Evolutionary conservation across 805 yeast genomes (phyloP), one percentile per base, ranked within the genome.

Genomic region (Wickerhamomyces rabaulensis): DNA sequence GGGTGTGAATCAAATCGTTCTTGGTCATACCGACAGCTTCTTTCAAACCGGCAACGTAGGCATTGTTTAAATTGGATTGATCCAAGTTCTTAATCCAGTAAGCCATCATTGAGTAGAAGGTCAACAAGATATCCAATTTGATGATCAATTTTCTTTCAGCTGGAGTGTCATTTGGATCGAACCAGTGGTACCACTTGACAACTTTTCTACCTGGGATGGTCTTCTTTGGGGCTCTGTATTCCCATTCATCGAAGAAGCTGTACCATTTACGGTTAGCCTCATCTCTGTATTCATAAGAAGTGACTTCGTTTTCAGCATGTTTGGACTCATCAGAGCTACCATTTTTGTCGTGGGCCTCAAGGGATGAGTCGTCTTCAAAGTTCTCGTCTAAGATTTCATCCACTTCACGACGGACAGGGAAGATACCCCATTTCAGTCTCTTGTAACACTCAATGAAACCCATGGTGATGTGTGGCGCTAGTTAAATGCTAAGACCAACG

Each of bases 31-130:
- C 67, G 33, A 84, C 66, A 44, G 73, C 82, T 53, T 76, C 80
- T 51, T 74, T 67, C 79, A 84, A 73, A 23, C 85, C 81, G 25
- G 83, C 75, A 27, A 80, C 80, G 54, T 83, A 84, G 1, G 90
- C 90, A 58, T 80, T 80, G 41, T 77, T 76, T 45, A 79, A 66
- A 59, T 83, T 84, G 39, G 78, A 68, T 47, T 73, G 73, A 58
- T 84, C 90, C 43, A 84, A 66, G 46, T 79, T 78, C 58, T 82
- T 83, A 43, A 82, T 78, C 87, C 87, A 84, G 63, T 82, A 82
- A 13, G 79, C 75, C 55, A 80, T 63, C 56, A 80, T 74, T 10
- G 83, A 71, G 53, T 80, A 80, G 36, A 74, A 64, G n/a, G 80
- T 70, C 43, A 84, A 64, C 29, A 79, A 57, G 12, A 79, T 50